Evolutionary conservation across 805 yeast genomes (phyloP).

Genomic region (Kazachstania martiniae): DNA sequence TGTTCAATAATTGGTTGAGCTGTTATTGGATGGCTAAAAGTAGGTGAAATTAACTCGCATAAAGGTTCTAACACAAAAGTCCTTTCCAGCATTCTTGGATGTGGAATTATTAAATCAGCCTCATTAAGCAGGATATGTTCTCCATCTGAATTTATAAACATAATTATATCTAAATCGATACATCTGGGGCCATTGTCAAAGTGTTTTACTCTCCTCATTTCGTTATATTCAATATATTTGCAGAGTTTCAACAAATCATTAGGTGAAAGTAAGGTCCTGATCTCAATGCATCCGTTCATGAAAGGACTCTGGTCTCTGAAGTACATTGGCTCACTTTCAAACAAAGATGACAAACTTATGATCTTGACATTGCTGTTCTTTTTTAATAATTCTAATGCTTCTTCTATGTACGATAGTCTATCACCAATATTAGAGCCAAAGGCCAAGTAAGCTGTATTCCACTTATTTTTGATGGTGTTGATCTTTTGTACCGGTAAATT

Average conservation of each 20-base stretch:
- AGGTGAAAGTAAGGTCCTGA: slow-evolving; percentile 55
- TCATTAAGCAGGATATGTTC: slow-evolving; percentile 38
- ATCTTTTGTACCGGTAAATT: slow-evolving; percentile 26
- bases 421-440: slow-evolving; percentile 86
- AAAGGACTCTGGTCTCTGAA: slow-evolving; percentile 69
- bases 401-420: slow-evolving; percentile 47
- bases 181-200: slow-evolving; percentile 88
- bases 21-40: slow-evolving; percentile 67
- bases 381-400: slow-evolving; percentile 37
- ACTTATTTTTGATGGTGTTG: slow-evolving; percentile 1
- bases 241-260: slow-evolving; percentile 46
- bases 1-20: slow-evolving; percentile 72
- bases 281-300: slow-evolving; percentile 69
- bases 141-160: slow-evolving; percentile 36
- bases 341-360: slow-evolving; percentile 60
- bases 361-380: slow-evolving; percentile 36
- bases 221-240: slow-evolving; percentile 70
- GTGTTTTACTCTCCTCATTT: slow-evolving; percentile 58
- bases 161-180: slow-evolving; percentile 78
- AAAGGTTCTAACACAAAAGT: slow-evolving; percentile 85
- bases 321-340: slow-evolving; percentile 91
- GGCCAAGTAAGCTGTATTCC: slow-evolving; percentile 53
- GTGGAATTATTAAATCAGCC: slow-evolving; percentile 65
- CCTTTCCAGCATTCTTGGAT: slow-evolving; percentile 77
- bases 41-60: slow-evolving; percentile 66